Evolutionary conservation across 176 grass and related monocot species (phyloP).

Genomic region (Poa annua): DNA sequence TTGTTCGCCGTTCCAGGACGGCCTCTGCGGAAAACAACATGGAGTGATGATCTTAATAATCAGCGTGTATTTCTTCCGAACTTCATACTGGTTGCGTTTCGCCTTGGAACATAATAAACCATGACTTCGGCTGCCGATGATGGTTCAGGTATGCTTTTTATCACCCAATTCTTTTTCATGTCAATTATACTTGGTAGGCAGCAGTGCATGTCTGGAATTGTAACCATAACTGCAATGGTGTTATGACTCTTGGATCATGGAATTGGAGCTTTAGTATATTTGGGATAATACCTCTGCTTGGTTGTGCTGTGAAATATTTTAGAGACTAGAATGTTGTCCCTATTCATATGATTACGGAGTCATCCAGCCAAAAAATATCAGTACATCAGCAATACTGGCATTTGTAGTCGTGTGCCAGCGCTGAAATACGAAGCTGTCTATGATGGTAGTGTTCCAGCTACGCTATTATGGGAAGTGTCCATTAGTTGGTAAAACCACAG

Average conservation of each 20-base stretch:
- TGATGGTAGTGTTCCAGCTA: not conserved
- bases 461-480: not conserved
- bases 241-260: not conserved
- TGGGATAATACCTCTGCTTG: not conserved
- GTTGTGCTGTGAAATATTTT: not conserved
- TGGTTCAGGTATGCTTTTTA: conserved; percentile 50
- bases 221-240: not conserved
- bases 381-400: not conserved
- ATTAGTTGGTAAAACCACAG: not conserved
- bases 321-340: not conserved
- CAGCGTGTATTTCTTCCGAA: not conserved
- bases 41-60: not conserved
- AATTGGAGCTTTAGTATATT: not conserved
- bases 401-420: not conserved
- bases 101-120: not conserved
- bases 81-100: conserved; percentile 9
- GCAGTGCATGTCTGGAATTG: not conserved
- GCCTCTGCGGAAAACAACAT: not conserved
- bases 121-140: conserved; percentile 49
- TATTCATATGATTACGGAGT: not conserved
- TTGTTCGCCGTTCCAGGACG: not conserved
- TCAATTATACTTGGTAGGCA: not conserved
- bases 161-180: not conserved
- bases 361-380: not conserved
- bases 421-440: not conserved